phyloP scores from a whole-genome alignment of 192 early-diverging fungal species.

The Mortierella antarctica region DNA sequence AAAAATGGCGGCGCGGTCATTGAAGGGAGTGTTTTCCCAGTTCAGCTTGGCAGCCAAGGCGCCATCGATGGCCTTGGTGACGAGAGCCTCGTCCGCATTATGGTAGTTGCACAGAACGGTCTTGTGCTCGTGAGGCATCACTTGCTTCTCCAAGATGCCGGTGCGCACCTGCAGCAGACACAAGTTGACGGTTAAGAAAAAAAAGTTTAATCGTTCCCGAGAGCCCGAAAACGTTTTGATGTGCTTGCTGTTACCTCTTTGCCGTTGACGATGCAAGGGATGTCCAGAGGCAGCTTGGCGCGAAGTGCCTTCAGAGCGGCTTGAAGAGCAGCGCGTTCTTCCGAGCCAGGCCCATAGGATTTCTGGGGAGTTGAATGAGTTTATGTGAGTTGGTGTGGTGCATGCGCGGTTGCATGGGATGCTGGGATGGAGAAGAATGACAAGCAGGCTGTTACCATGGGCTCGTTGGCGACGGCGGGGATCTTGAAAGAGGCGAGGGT shows the following conservation, averaged over 20 bases:
- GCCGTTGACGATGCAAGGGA: constrained; percentile 90
- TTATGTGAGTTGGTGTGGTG: constrained; percentile 4
- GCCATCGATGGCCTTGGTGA: constrained; percentile 87
- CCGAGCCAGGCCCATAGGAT: constrained; percentile 81
- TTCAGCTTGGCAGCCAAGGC: constrained; percentile 83
- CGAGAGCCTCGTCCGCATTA: constrained; percentile 77
- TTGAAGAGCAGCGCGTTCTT: constrained; percentile 78
- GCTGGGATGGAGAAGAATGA: too few species aligned
- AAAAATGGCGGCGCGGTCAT: constrained; percentile 95
- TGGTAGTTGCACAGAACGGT: constrained; percentile 85
- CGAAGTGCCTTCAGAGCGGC: constrained; percentile 81
- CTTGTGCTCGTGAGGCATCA: constrained; percentile 86
- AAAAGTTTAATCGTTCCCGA: not conserved
- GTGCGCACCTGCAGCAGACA: constrained; percentile 56
- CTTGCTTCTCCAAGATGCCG: constrained; percentile 75
- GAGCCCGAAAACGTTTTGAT: not conserved
- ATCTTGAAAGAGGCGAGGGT: constrained; percentile 84
- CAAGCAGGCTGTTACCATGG: constrained; percentile 65
- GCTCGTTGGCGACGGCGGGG: constrained; percentile 89
- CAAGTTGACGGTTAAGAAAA: not conserved
- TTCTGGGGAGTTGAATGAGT: constrained; percentile 42
- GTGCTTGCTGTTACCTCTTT: constrained; percentile 65
- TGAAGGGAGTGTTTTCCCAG: constrained; percentile 95
- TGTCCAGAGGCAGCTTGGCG: constrained; percentile 71
- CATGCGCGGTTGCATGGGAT: not conserved